Conservation (phyloP, 106 monocot species). For the Dioscorea alata region DNA sequence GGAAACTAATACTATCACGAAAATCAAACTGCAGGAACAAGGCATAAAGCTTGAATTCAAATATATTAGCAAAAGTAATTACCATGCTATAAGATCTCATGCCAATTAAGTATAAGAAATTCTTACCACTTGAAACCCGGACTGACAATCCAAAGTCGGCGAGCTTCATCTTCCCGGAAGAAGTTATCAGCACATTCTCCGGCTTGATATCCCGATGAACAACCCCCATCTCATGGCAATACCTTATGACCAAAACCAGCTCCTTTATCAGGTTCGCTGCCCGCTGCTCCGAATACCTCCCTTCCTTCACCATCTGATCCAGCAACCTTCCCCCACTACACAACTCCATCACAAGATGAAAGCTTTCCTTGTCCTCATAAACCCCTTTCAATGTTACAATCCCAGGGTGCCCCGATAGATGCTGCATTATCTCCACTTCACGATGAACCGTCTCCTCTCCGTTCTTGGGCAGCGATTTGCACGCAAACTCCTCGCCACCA, state of each 20-base stretch:
- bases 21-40: too few relatives aligned
- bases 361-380: constrained; percentile 71
- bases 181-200: constrained; percentile 78
- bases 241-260: constrained; percentile 66
- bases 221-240: constrained; percentile 98
- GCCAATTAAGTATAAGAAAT: too few relatives aligned
- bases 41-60: too few relatives aligned
- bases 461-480: constrained; percentile 73
- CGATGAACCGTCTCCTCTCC: constrained; percentile 81
- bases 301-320: constrained; percentile 62
- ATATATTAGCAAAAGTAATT: too few relatives aligned
- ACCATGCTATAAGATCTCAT: too few relatives aligned
- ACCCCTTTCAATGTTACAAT: constrained; percentile 70
- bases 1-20: too few relatives aligned
- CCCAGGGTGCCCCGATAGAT: constrained; percentile 86
- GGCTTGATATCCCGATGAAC: constrained; percentile 94
- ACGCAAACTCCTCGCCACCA: constrained; percentile 62
- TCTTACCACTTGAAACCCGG: constrained; percentile 66
- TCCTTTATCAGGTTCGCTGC: constrained; percentile 69
- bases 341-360: constrained; percentile 90
- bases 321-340: constrained; percentile 74
- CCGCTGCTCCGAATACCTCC: constrained; percentile 53
- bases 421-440: constrained; percentile 99
- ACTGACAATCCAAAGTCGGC: constrained; percentile 93
- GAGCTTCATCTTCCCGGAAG: constrained; percentile 66